Conservation (phyloP, 306 rosid species). For the Cucumis sativus region DNA sequence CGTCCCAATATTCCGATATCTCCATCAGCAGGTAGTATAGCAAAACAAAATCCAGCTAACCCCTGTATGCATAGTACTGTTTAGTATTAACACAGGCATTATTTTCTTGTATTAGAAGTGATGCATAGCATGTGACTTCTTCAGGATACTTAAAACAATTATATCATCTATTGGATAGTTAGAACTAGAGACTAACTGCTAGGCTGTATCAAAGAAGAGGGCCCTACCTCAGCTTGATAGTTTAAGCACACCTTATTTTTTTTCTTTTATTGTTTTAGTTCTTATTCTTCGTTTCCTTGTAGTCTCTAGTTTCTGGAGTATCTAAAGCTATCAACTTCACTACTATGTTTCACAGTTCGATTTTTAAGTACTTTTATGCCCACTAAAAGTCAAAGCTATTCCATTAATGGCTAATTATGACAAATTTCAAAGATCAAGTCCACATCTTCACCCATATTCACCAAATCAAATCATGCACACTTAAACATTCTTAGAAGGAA, state of each 20-base stretch:
- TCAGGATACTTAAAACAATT: not conserved
- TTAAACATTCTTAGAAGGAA: conserved; percentile 5
- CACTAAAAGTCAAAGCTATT: not conserved
- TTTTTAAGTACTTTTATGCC: not conserved
- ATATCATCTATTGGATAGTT: not conserved
- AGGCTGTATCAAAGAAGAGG: not conserved
- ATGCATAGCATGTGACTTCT: not conserved
- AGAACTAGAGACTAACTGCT: not conserved
- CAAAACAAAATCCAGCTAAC: conserved; percentile 60
- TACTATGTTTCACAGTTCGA: not conserved
- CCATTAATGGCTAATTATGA: not conserved
- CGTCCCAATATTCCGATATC: conserved; percentile 80
- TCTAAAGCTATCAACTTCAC: not conserved
- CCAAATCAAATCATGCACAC: not conserved
- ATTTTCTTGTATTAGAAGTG: not conserved
- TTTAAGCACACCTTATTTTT: not conserved
- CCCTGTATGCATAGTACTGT: conserved; percentile 35
- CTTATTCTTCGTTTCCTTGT: not conserved
- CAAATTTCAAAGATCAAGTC: not conserved
- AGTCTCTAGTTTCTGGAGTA: not conserved
- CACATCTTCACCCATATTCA: not conserved
- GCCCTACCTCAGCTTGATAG: not conserved
- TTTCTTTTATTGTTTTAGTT: not conserved
- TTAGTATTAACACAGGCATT: not conserved
- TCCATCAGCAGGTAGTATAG: conserved; percentile 63